Conservation (phyloP, 805 yeast genomes). For the Wickerhamomyces silvicola region DNA sequence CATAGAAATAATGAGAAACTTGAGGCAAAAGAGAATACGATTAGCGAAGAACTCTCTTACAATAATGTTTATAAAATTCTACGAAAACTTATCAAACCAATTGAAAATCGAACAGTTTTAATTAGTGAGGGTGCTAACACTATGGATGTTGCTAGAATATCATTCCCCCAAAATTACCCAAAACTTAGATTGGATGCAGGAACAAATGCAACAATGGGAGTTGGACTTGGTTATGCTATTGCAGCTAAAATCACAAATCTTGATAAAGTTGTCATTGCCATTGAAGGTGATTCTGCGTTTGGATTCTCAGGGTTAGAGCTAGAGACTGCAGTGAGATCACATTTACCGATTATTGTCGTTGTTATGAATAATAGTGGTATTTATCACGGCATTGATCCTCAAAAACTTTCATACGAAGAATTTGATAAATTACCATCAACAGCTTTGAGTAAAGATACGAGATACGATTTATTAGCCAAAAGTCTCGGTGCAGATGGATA, state of each 20-base stretch:
- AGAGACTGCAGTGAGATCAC: slow-evolving; percentile 57
- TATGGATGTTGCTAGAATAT: slow-evolving; percentile 62
- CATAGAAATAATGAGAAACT: slow-evolving; percentile 27
- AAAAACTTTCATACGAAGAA: slow-evolving; percentile 19
- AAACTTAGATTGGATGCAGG: slow-evolving; percentile 62
- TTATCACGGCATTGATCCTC: slow-evolving; percentile 51
- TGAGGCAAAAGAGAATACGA: slow-evolving; percentile 25
- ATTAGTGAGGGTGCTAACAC: slow-evolving; percentile 75
- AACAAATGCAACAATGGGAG: slow-evolving; percentile 74
- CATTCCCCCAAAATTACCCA: slow-evolving; percentile 49
- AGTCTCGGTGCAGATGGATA: slow-evolving; percentile 54
- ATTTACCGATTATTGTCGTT: slow-evolving; percentile 47
- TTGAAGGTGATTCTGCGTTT: slow-evolving; percentile 75
- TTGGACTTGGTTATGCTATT: slow-evolving; percentile 65
- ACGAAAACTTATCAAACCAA: slow-evolving; percentile 30
- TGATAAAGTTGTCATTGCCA: slow-evolving; percentile 41
- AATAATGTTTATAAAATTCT: slow-evolving; percentile 47
- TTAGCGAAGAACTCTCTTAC: slow-evolving; percentile 32
- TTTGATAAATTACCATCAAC: slow-evolving; percentile 44
- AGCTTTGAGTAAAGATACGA: slow-evolving; percentile 47
- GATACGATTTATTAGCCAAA: slow-evolving; percentile 49
- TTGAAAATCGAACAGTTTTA: slow-evolving; percentile 31
- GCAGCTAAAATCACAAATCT: slow-evolving; percentile 48
- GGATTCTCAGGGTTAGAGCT: slow-evolving; percentile 69
- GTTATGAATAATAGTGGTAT: slow-evolving; percentile 75